These are phyloP conservation scores for Oehlia diaphana DNA, from an alignment of 192 early-diverging fungal species.

Conservation along the genomic window DNA sequence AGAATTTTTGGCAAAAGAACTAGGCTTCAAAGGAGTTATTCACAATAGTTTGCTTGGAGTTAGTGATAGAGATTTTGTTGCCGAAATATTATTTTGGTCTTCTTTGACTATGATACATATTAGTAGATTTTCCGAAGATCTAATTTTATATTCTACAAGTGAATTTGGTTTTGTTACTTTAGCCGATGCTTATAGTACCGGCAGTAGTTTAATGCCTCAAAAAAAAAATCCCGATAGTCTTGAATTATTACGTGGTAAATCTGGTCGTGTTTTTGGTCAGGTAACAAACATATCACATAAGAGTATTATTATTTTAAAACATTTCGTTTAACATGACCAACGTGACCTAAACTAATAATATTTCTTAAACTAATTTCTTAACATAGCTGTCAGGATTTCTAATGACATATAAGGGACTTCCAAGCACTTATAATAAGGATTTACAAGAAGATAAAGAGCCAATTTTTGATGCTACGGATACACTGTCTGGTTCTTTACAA, in stretches of 20 bases:
- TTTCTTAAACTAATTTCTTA: background rate
- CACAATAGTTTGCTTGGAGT: slow-evolving; percentile 93
- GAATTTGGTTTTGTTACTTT: slow-evolving; percentile 96
- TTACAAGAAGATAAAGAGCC: slow-evolving; percentile 99
- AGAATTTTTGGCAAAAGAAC: slow-evolving; percentile 80
- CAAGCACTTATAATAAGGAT: slow-evolving; percentile 99
- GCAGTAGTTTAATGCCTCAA: slow-evolving; percentile 97
- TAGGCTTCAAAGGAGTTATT: slow-evolving; percentile 83
- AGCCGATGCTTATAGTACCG: slow-evolving; percentile 92
- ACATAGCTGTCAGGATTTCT: slow-evolving; percentile 86
- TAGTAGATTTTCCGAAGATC: slow-evolving; percentile 87
- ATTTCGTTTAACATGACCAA: no score
- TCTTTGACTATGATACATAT: slow-evolving; percentile 91
- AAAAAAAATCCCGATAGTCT: slow-evolving; percentile 99
- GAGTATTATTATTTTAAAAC: background rate
- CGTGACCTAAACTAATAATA: no score
- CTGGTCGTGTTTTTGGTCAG: slow-evolving; percentile 93
- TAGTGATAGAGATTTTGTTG: slow-evolving; percentile 95
- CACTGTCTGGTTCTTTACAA: slow-evolving; percentile 84
- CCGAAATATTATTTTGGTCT: slow-evolving; percentile 96
- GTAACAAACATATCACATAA: slow-evolving; percentile 36
- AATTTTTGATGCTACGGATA: slow-evolving; percentile 94
- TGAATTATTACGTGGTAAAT: slow-evolving; percentile 95
- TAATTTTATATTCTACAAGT: slow-evolving; percentile 90
- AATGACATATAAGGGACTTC: slow-evolving; percentile 98